Evolutionary conservation across 202 grass and related monocot genomes (phyloP), one percentile per base, ranked within the genome.

Genomic region (Brachypodium distachyon): DNA sequence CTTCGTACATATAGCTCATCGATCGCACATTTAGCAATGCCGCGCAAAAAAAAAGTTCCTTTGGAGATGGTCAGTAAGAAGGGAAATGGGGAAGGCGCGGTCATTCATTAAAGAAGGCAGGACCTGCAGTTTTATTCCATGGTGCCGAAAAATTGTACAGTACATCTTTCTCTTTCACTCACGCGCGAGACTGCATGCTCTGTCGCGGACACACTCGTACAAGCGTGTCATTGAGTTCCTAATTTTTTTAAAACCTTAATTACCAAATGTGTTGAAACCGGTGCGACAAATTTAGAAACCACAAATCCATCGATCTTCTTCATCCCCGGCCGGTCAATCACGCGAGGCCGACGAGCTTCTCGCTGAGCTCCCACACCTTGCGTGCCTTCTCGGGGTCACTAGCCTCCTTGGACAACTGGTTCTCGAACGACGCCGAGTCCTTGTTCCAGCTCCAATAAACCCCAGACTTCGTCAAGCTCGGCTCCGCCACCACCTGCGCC

Each of bases 391-490:
- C 78, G 1, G 76, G 70, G 68, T 97, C 88, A 29, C 94, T 94
- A 29, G 94, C 94, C 62, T 97, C 94, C 81, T 92, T 52, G 1
- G 94, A 97, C 3, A 94, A 76, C 79, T 97, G 91, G 79, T 97
- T 94, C 88, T 97, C 94, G n/a, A 92, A 97, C 0, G 88, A 92
- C 1, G 94, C 88, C 25, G 94, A 92, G 83, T 91, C 86, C 56
- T 94, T 94, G 88, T 97, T 97, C 94, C 94, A 97, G 91, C 94
- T 97, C 94, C 94, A 97, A 84, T 97, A 97, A 1, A 97, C 94
- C 1, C 94, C 94, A 0, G 94, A 97, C 86, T 97, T 97, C 14
- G 82, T 80, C 48, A 97, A 78, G 85, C 94, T 97, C 0, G 94
- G 88, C 51, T 97, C 94, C 1, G 78, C 79, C 12, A 97, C 94